Conservation (phyloP, 257 asterid species). For the Plantago major region DNA sequence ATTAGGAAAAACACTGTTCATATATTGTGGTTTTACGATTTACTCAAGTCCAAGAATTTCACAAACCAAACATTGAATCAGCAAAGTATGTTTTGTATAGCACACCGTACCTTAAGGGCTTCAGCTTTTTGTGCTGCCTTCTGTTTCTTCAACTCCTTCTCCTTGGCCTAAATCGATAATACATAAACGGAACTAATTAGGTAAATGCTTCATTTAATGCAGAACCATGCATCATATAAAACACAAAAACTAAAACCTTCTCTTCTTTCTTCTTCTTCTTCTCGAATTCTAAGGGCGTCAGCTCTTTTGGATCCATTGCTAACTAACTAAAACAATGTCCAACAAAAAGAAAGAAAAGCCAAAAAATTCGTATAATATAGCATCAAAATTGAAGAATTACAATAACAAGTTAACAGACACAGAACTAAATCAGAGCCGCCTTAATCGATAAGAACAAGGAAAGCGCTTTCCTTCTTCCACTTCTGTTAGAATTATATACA, state of each 20-base stretch:
- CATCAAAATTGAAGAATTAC: too few species aligned
- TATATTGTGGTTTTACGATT: too few species aligned
- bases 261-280: conserved; percentile 95
- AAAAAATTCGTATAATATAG: too few species aligned
- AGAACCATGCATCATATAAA: background rate
- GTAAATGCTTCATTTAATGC: conserved; percentile 2
- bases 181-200: conserved; percentile 9
- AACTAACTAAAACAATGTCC: too few species aligned
- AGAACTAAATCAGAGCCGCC: too few species aligned
- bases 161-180: conserved; percentile 56
- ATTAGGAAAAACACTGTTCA: too few species aligned
- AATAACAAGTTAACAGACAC: too few species aligned
- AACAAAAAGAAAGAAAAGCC: too few species aligned
- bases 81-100: background rate
- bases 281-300: conserved; percentile 71
- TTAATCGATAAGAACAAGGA: too few species aligned
- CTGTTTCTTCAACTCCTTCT: conserved; percentile 76
- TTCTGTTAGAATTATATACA: too few species aligned
- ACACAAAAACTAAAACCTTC: conserved; percentile 34
- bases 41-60: too few species aligned
- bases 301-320: conserved; percentile 39
- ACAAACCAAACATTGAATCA: background rate
- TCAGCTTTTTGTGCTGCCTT: conserved; percentile 90
- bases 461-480: too few species aligned
- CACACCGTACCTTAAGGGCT: conserved; percentile 51